Evolutionary conservation across 805 yeast genomes (phyloP).

Genomic region (Suhomyces xylopsoci): DNA sequence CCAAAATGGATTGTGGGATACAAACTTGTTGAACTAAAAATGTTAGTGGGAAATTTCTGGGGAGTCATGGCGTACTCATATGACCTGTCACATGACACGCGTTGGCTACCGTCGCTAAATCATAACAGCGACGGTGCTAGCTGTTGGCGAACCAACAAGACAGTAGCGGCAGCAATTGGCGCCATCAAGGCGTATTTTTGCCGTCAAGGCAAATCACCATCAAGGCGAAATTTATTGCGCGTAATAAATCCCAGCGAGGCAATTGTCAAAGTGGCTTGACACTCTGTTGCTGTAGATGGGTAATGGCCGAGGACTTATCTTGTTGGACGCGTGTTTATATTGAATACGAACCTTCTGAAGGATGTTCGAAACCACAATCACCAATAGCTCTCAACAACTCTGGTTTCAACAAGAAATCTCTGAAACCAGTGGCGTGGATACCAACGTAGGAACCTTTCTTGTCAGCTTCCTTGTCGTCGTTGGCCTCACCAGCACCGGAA

Average conservation of each 20-base stretch:
- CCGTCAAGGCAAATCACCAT: neutral
- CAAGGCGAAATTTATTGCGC: neutral
- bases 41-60: conserved; percentile 17
- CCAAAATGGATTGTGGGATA: conserved; percentile 96
- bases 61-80: neutral
- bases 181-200: neutral
- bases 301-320: neutral
- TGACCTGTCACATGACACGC: neutral
- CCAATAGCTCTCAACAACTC: conserved; percentile 96
- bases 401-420: conserved; percentile 94
- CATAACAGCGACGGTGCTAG: neutral
- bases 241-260: neutral
- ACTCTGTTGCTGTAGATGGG: neutral
- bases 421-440: conserved; percentile 97
- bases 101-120: neutral
- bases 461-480: conserved; percentile 59
- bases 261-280: neutral
- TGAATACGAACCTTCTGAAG: conserved; percentile 87
- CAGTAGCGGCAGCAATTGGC: neutral
- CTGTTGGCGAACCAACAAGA: neutral
- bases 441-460: conserved; percentile 98
- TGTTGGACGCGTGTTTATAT: conserved; percentile 2
- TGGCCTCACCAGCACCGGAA: conserved; percentile 38
- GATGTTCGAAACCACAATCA: conserved; percentile 99
- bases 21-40: conserved; percentile 86